These are phyloP conservation scores for Sporothrix protearum DNA, from an alignment of 2,329 filamentous ascomycete genomes.

Conservation along the genomic window DNA sequence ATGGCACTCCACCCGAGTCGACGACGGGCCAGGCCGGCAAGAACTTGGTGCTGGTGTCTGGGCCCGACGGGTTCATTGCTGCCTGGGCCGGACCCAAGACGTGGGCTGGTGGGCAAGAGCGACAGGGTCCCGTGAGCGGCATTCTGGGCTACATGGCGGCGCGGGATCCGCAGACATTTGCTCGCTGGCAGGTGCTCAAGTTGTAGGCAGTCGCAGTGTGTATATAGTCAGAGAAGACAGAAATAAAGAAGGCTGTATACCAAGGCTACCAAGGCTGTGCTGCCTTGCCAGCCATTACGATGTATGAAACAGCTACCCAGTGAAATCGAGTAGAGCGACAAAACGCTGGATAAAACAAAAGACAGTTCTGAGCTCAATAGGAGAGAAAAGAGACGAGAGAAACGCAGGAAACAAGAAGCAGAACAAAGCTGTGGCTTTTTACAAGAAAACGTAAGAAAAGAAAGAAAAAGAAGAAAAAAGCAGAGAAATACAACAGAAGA, in stretches of 20 bases:
- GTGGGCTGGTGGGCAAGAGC: constrained; percentile 68
- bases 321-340: neutral
- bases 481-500: no score
- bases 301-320: neutral
- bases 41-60: constrained; percentile 77
- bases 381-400: neutral
- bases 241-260: no score
- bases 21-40: constrained; percentile 40
- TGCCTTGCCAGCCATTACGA: neutral
- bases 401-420: neutral
- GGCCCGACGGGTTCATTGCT: constrained; percentile 83
- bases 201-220: constrained; percentile 35
- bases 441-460: neutral
- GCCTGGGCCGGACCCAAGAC: constrained; percentile 76
- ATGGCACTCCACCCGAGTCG: constrained; percentile 23
- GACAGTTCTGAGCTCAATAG: neutral
- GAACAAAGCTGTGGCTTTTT: constrained; percentile 6
- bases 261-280: neutral
- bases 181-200: constrained; percentile 54
- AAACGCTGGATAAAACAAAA: neutral
- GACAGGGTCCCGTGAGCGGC: constrained; percentile 71
- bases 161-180: constrained; percentile 37
- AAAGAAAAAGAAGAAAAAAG: neutral
- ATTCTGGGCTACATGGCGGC: constrained; percentile 59
- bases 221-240: neutral